A percentile compares a stretch with the other conserved stretches of the same genome.
Evolutionary conservation across 164 flowering plant species (phyloP).

Genomic region (Pachysandra terminalis): DNA sequence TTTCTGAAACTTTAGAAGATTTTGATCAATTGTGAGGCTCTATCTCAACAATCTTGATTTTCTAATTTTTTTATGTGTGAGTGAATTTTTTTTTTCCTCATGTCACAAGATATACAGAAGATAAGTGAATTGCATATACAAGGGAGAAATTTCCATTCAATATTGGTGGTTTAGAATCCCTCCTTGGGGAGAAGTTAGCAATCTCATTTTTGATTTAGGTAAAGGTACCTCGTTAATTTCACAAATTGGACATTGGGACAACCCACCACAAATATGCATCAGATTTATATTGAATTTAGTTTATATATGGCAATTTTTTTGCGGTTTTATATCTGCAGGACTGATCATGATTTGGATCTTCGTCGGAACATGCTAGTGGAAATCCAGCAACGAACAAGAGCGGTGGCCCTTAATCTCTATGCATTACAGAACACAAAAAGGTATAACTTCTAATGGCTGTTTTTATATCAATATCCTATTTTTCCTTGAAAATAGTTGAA

Average conservation of each 20-base stretch:
- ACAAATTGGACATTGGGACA: not conserved
- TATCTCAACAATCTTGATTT: too few relatives aligned
- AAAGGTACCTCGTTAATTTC: not conserved
- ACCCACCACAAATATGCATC: too few relatives aligned
- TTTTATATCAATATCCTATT: not conserved
- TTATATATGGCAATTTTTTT: not conserved
- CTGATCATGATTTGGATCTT: slow-evolving; percentile 25
- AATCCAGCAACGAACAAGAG: slow-evolving; percentile 22
- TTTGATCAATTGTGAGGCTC: too few relatives aligned
- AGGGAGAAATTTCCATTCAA: too few relatives aligned
- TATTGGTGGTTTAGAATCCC: too few relatives aligned
- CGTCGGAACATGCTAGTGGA: slow-evolving; percentile 26
- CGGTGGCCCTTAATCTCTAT: slow-evolving; percentile 14
- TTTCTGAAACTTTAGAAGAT: too few relatives aligned
- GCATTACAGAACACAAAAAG: not conserved
- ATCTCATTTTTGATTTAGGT: not conserved
- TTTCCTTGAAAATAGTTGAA: not conserved
- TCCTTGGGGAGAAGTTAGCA: not conserved
- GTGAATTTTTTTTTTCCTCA: too few relatives aligned
- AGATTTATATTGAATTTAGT: not conserved
- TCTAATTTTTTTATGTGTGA: too few relatives aligned
- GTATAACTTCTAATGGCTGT: not conserved
- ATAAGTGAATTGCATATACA: too few relatives aligned
- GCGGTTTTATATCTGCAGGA: slow-evolving; percentile 14
- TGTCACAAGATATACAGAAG: too few relatives aligned